Percentiles rank a stretch among this genome's conserved stretches.
Evolutionary conservation across 2,329 filamentous ascomycete species (phyloP).

Genomic region (Botrytis galanthina): DNA sequence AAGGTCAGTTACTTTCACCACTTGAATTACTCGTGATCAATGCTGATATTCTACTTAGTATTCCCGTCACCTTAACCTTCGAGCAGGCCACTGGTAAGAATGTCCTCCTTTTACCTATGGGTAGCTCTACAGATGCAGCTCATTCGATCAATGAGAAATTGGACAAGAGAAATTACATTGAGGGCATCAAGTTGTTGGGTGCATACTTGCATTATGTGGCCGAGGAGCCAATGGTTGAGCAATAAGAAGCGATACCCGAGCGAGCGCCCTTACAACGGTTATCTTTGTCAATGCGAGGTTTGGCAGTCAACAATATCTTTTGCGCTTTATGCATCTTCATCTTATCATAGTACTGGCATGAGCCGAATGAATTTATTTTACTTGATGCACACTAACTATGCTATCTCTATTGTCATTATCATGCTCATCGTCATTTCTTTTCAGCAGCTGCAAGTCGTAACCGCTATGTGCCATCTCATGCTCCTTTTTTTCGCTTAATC

Average conservation of each 20-base stretch:
- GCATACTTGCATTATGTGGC: conserved; percentile 96
- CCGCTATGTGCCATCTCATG: not conserved
- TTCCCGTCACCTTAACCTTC: conserved; percentile 94
- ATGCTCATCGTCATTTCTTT: conserved; percentile 9
- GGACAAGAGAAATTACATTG: conserved; percentile 95
- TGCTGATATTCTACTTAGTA: conserved; percentile 52
- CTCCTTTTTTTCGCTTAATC: conserved; percentile 5
- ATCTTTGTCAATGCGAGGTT: not conserved
- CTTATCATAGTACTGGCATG: not conserved
- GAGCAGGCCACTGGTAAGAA: conserved; percentile 98
- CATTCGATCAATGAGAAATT: conserved; percentile 99
- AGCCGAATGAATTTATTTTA: not conserved
- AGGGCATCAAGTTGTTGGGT: conserved; percentile 93
- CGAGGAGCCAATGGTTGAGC: conserved; percentile 65
- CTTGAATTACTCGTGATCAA: not conserved
- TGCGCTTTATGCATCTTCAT: not conserved
- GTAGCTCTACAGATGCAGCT: conserved; percentile 91
- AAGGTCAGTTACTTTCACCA: conserved; percentile 53
- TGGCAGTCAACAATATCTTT: not conserved
- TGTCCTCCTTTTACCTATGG: conserved; percentile 92
- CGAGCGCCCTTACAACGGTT: not conserved
- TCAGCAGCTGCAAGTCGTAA: not conserved
- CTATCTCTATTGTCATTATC: conserved; percentile 10
- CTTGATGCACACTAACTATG: not conserved
- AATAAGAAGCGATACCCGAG: conserved; percentile 8